A percentile compares a stretch with the other conserved stretches of the same genome.
These are phyloP conservation scores for Dactylonectria macrodidyma DNA, from an alignment of 2,329 filamentous ascomycete genomes.

Conservation along the genomic window DNA sequence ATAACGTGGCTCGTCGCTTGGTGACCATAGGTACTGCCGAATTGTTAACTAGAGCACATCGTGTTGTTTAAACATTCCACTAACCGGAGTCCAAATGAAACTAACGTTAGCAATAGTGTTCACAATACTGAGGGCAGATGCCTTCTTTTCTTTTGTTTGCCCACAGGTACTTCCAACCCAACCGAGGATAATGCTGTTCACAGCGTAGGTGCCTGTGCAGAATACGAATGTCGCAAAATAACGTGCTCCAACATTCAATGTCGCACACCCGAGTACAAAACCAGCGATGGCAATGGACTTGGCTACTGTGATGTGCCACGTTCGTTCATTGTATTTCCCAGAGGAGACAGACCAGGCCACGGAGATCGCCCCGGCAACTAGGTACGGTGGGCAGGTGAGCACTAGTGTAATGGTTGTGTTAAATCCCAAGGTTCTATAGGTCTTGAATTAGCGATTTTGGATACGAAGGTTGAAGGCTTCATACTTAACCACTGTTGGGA, in stretches of 20 bases:
- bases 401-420: conserved; percentile 46
- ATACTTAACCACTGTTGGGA: conserved; percentile 39
- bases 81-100: conserved; percentile 34
- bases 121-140: conserved; percentile 54
- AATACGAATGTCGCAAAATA: conserved; percentile 55
- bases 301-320: conserved; percentile 61
- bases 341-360: conserved; percentile 52
- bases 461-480: too few relatives aligned
- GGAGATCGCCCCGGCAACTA: conserved; percentile 51
- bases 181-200: conserved; percentile 61
- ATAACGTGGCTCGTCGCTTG: conserved; percentile 30
- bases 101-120: conserved; percentile 36
- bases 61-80: too few relatives aligned
- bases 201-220: conserved; percentile 54
- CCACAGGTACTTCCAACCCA: conserved; percentile 59
- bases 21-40: conserved; percentile 28
- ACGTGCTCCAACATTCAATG: conserved; percentile 34
- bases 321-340: conserved; percentile 61
- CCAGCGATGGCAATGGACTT: conserved; percentile 56
- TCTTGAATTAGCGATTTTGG: too few relatives aligned
- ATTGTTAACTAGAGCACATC: too few relatives aligned
- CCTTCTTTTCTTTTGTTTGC: conserved; percentile 63
- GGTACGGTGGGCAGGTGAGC: conserved; percentile 58
- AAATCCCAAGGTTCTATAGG: conserved; percentile 41
- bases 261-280: conserved; percentile 46